Evolutionary conservation across 805 yeast genomes (phyloP).

Genomic region (Candida bentonensis): DNA sequence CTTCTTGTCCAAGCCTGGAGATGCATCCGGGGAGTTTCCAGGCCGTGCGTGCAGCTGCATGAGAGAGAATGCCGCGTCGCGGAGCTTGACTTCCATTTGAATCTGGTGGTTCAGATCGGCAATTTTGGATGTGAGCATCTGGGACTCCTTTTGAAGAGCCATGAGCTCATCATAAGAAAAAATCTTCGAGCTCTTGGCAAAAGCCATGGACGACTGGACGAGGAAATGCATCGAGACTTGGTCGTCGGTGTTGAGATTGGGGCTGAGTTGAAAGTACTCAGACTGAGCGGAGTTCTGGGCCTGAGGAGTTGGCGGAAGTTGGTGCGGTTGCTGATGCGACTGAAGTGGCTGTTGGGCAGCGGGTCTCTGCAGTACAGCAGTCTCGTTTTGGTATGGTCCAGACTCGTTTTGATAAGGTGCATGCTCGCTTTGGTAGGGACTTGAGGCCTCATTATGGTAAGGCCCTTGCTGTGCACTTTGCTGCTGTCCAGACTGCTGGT

Average conservation of each 20-base stretch:
- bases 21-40: neutral
- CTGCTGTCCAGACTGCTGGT: neutral
- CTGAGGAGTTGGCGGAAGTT: too few relatives aligned
- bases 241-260: constrained; percentile 12
- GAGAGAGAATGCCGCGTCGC: constrained; percentile 15
- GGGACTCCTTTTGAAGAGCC: constrained; percentile 10
- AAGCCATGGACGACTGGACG: constrained; percentile 16
- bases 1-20: neutral
- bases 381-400: too few relatives aligned
- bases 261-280: constrained; percentile 13
- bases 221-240: constrained; percentile 14
- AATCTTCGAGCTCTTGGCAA: constrained; percentile 13
- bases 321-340: constrained; percentile 1
- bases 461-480: too few relatives aligned
- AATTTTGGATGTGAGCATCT: constrained; percentile 7
- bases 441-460: too few relatives aligned
- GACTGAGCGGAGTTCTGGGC: constrained; percentile 5
- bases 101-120: constrained; percentile 11
- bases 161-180: constrained; percentile 15
- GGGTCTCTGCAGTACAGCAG: too few relatives aligned
- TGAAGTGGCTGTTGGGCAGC: neutral
- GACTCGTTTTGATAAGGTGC: neutral
- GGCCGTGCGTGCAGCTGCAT: constrained; percentile 8
- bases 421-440: neutral
- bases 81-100: constrained; percentile 13